Evolutionary conservation across 2,329 filamentous ascomycete species (phyloP), one percentile per base, ranked within the genome.

Genomic region (Diaporthe velutina): DNA sequence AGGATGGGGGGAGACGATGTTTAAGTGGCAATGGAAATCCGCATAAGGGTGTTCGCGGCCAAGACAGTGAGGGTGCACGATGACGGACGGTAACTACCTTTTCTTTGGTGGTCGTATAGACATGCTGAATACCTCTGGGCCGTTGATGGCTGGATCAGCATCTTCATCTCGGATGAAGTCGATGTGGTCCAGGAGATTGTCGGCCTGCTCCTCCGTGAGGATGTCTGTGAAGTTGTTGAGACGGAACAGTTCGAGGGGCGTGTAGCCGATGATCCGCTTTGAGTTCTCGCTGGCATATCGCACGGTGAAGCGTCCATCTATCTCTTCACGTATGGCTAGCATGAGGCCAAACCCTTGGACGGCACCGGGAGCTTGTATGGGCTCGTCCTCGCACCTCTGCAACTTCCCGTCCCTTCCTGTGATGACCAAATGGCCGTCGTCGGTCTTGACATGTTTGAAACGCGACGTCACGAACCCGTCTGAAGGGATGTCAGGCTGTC

Each of bases 81-180:
- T 9, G 17, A 15, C 17, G 33, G 28, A 17, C 9, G n/a, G 38
- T 2, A 4, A 0, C 45, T 71, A 74, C 28, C 87, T 86, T 52
- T 85, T 81, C 35, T 88, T 85, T 0, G 91, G 89, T 0, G 87
- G 83, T n/a, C 90, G 90, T 58, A 98, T 88, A 0, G 93, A 92
- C 67, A 98, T 83, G 66, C 94, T 94, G 78, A 98, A 97, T 4
- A 98, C 94, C 79, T 98, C 95, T 0, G 95, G 95, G 0, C 95
- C 95, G 77, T 96, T 95, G 2, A 89, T 84, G 0, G 89, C 87
- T 0, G 94, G 92, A 80, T 97, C 94, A 0, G 92, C 90, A 15
- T 94, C 93, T 76, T 97, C 95, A 68, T 97, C 95, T 30, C 93
- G 90, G 71, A 97, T 94, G 80, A 97, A 98, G 80, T 98, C 94